Conservation (phyloP, 306 rosid genomes). For the cucumber (Cucumis sativus) region Cucumber_9930_V3 NC_026655.2:31408001-31408500, state of each 20-base stretch:
- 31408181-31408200: neutral
- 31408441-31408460: constrained; percentile 7
- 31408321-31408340: neutral
- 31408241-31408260: neutral
- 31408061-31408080: neutral
- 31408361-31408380: neutral
- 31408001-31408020: neutral
- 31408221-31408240: neutral
- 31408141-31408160: neutral
- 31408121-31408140: neutral
- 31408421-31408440: neutral
- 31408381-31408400: neutral
- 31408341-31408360: neutral
- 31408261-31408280: neutral
- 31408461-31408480: constrained; percentile 77
- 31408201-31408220: neutral
- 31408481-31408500: constrained; percentile 84
- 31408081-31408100: neutral
- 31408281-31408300: neutral
- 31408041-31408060: neutral
- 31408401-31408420: neutral
- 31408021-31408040: neutral
- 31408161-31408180: neutral
- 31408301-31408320: neutral
- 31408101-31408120: neutral